phyloP scores from a whole-genome alignment of 345 rosid genomes.

The Populus nigra region DNA sequence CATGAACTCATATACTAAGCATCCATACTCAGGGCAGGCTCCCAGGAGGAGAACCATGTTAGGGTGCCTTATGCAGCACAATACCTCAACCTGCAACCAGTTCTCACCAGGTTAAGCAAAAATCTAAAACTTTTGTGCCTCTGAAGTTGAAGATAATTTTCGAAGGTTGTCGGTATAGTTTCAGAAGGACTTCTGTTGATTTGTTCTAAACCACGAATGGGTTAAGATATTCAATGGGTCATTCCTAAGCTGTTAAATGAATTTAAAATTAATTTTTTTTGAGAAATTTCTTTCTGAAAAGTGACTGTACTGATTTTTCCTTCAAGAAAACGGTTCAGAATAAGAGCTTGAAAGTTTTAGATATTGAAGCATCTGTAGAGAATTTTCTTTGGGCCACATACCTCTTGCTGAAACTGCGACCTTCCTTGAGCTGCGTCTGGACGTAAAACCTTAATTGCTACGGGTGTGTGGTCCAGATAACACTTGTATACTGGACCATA shows the following conservation, averaged over 20 bases:
- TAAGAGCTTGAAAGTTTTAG: neutral
- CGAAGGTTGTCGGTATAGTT: neutral
- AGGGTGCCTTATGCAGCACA: constrained; percentile 87
- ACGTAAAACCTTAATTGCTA: constrained; percentile 77
- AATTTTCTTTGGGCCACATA: constrained; percentile 10
- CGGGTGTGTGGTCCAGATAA: constrained; percentile 73
- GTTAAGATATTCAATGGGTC: neutral
- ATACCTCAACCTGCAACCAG: constrained; percentile 63
- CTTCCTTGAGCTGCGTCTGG: constrained; percentile 93
- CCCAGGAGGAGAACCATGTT: constrained; percentile 91
- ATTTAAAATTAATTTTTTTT: neutral
- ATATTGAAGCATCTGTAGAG: neutral
- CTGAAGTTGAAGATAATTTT: neutral
- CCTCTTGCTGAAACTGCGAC: constrained; percentile 96
- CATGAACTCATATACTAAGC: constrained; percentile 91
- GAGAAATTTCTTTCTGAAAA: neutral
- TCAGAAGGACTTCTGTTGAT: neutral
- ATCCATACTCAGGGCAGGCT: constrained; percentile 87
- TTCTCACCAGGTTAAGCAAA: neutral
- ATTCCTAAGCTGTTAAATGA: neutral
- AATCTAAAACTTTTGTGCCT: neutral
- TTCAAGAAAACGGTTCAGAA: neutral
- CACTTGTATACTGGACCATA: constrained; percentile 91
- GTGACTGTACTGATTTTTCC: neutral
- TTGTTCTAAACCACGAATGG: neutral